A percentile compares a stretch with the other conserved stretches of the same genome.
Evolutionary conservation across 2,329 filamentous ascomycete species (phyloP).

Genomic region (Mycosphaerelloides madeirae): DNA sequence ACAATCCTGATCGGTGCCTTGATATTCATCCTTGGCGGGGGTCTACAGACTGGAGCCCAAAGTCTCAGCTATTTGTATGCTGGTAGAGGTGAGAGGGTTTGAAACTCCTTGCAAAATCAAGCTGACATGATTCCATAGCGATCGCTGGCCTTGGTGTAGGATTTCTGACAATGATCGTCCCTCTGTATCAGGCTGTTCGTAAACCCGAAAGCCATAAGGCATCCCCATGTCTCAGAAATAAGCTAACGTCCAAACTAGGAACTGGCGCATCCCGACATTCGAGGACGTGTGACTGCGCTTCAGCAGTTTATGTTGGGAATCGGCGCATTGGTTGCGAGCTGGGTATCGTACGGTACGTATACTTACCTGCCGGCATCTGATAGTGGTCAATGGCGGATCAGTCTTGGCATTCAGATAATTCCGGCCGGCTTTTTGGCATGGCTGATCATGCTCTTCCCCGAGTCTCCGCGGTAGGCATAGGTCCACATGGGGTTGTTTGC

Average conservation of each 20-base stretch:
- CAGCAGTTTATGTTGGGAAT: slow-evolving; percentile 82
- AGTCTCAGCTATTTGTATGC: slow-evolving; percentile 59
- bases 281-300: slow-evolving; percentile 67
- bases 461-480: slow-evolving; percentile 40
- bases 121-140: slow-evolving; percentile 8
- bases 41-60: slow-evolving; percentile 65
- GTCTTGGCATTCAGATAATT: slow-evolving; percentile 65
- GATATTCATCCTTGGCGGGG: slow-evolving; percentile 68
- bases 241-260: slow-evolving; percentile 50
- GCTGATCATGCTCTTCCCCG: slow-evolving; percentile 69
- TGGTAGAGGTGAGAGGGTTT: slow-evolving; percentile 48
- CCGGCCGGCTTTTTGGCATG: slow-evolving; percentile 61
- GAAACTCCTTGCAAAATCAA: background rate
- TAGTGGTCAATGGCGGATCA: slow-evolving; percentile 56
- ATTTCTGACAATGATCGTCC: slow-evolving; percentile 59
- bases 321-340: slow-evolving; percentile 65
- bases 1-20: slow-evolving; percentile 69
- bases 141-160: slow-evolving; percentile 48
- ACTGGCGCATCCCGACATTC: slow-evolving; percentile 70
- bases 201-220: no score
- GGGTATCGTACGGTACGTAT: slow-evolving; percentile 64
- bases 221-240: no score
- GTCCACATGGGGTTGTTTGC: slow-evolving; percentile 33
- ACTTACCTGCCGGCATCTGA: slow-evolving; percentile 45
- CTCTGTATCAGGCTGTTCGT: slow-evolving; percentile 75